Evolutionary conservation across 2,329 filamentous ascomycete species (phyloP).

Genomic region (Calonectria montana): DNA sequence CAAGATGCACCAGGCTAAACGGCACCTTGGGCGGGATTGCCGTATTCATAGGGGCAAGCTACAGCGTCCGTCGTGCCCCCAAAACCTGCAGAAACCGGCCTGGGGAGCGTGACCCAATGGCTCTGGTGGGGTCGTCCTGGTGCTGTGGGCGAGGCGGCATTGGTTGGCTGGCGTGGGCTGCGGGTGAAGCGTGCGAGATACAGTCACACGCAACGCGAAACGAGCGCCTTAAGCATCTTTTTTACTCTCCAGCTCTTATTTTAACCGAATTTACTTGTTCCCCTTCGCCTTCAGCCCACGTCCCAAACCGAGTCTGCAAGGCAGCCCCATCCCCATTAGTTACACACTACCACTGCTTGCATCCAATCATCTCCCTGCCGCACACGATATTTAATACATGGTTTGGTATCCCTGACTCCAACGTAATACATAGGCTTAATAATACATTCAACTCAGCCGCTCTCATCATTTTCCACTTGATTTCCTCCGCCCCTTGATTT

Average conservation of each 20-base stretch:
- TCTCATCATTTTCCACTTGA: slow-evolving; percentile 35
- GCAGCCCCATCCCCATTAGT: not conserved
- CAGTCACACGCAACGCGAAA: slow-evolving; percentile 17
- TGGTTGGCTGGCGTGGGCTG: slow-evolving; percentile 20
- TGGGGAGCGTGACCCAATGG: slow-evolving; percentile 18
- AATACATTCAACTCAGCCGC: not conserved
- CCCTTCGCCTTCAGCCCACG: not conserved
- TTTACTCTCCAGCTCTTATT: not conserved
- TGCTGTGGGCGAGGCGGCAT: not conserved
- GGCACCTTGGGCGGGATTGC: not conserved
- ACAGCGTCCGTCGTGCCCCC: not conserved
- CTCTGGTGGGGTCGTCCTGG: slow-evolving; percentile 10
- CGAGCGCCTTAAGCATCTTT: not conserved
- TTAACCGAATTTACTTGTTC: not conserved
- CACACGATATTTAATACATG: slow-evolving; percentile 24
- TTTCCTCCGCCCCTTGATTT: slow-evolving; percentile 38
- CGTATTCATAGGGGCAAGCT: not conserved
- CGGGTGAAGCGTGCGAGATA: not conserved
- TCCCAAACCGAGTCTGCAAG: not conserved
- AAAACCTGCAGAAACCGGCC: not conserved
- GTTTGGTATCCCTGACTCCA: slow-evolving; percentile 19
- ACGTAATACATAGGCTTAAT: slow-evolving; percentile 7
- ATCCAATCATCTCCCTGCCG: slow-evolving; percentile 25
- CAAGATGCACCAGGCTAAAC: not conserved
- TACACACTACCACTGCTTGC: not conserved